These are phyloP conservation scores for Colletotrichum godetiae DNA, from an alignment of 2,329 filamentous ascomycete genomes.

Conservation along the genomic window DNA sequence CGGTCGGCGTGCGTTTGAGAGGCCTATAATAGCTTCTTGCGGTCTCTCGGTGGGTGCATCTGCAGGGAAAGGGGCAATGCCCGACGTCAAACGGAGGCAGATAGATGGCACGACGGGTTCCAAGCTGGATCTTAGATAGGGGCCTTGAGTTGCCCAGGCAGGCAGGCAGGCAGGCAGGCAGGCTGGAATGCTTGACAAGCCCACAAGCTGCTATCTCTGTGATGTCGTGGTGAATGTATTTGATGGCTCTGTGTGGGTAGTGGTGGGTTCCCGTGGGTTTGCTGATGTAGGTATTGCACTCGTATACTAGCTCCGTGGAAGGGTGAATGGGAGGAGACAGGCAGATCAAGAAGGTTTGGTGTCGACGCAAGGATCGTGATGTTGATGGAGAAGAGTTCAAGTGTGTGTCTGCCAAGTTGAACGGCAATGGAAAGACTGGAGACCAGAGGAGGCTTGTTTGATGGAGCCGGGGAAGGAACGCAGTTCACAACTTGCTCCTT, in stretches of 20 bases:
- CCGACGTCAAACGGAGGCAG: neutral
- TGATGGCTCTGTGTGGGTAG: neutral
- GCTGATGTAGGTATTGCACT: slow-evolving; percentile 1
- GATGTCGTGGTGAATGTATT: neutral
- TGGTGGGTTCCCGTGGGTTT: neutral
- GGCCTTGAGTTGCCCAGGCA: neutral
- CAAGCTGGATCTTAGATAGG: neutral
- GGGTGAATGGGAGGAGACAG: neutral
- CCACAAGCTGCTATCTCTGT: slow-evolving; percentile 1
- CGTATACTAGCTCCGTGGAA: slow-evolving; percentile 1
- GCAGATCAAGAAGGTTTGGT: neutral
- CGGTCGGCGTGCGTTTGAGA: slow-evolving; percentile 25
- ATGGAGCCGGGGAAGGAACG: neutral
- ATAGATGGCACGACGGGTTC: neutral
- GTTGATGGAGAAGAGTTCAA: neutral
- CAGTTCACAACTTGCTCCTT: neutral
- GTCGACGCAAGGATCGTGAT: neutral
- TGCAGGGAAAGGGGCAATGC: neutral
- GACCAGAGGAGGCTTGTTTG: slow-evolving; percentile 11
- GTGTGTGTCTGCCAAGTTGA: neutral
- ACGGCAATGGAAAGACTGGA: neutral
- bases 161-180: neutral
- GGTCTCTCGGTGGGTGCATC: neutral
- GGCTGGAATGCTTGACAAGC: slow-evolving; percentile 7
- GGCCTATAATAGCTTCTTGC: slow-evolving; percentile 10